Evolutionary conservation across 78 protist species (phyloP).

Genomic region (Pelomyxa schiedti): DNA sequence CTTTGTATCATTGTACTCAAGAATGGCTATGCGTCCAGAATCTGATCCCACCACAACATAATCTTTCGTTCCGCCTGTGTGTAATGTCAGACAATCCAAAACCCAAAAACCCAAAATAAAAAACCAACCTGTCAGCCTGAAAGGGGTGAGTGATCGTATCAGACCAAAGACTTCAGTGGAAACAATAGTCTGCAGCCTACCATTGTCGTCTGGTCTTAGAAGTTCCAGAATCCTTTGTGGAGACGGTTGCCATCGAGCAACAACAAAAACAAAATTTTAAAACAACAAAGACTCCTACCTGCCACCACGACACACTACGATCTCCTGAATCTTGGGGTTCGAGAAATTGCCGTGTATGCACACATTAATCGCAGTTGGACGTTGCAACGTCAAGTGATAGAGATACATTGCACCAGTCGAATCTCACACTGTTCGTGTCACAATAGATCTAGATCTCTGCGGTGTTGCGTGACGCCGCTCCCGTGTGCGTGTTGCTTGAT

Average conservation of each 20-base stretch:
- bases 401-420: too few species aligned
- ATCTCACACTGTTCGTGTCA: too few species aligned
- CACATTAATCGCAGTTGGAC: slow-evolving; percentile 56
- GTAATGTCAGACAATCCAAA: not conserved
- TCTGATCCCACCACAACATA: slow-evolving; percentile 88
- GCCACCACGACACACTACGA: slow-evolving; percentile 12
- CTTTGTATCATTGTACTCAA: slow-evolving; percentile 58
- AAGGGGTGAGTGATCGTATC: slow-evolving; percentile 71
- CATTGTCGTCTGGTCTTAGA: slow-evolving; percentile 61
- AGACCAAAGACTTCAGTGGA: slow-evolving; percentile 75
- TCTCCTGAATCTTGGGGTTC: slow-evolving; percentile 27
- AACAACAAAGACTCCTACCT: not conserved
- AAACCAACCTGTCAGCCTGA: slow-evolving; percentile 71
- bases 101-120: not conserved
- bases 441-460: too few species aligned
- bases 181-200: slow-evolving; percentile 45
- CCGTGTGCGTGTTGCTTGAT: too few species aligned
- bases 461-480: too few species aligned
- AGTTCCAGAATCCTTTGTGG: slow-evolving; percentile 52
- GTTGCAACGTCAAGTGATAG: slow-evolving; percentile 73
- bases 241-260: not conserved
- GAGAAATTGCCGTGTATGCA: slow-evolving; percentile 76
- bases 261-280: not conserved
- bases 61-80: slow-evolving; percentile 32
- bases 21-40: slow-evolving; percentile 74